A percentile compares a stretch with the other conserved stretches of the same genome.
phyloP scores from a whole-genome alignment of 371 early-diverging fungal genomes.

The Sporodiniella umbellata region DNA sequence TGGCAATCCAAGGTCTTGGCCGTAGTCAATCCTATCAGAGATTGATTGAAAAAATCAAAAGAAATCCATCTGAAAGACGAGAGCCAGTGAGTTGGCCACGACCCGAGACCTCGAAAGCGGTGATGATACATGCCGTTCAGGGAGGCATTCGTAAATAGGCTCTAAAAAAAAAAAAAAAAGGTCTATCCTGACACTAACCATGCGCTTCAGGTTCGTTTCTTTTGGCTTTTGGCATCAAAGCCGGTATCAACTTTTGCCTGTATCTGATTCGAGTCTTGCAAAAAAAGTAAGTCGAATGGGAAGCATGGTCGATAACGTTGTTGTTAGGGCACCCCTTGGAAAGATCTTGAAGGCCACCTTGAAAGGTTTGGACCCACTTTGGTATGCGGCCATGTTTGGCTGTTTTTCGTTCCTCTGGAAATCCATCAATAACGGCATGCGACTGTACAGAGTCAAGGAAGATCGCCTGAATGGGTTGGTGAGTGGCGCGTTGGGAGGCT shows the following conservation, averaged over 20 bases:
- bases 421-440: conserved; percentile 64
- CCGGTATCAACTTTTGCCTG: conserved; percentile 47
- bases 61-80: conserved; percentile 31
- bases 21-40: conserved; percentile 46
- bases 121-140: conserved; percentile 41
- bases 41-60: conserved; percentile 32
- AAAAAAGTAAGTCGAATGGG: conserved; percentile 31
- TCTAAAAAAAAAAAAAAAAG: not conserved
- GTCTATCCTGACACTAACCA: no score
- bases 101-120: conserved; percentile 30
- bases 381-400: conserved; percentile 74
- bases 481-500: conserved; percentile 57
- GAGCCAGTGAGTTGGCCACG: conserved; percentile 37
- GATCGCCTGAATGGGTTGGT: conserved; percentile 60
- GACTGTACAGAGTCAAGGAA: conserved; percentile 52
- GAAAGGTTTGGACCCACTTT: conserved; percentile 48
- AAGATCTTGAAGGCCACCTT: conserved; percentile 45
- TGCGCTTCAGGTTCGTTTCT: conserved; percentile 50
- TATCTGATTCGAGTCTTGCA: conserved; percentile 42
- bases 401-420: conserved; percentile 75
- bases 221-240: conserved; percentile 47
- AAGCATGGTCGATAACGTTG: not conserved
- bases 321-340: conserved; percentile 39
- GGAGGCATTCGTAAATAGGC: conserved; percentile 44
- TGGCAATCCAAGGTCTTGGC: no score